Evolutionary conservation across 2,329 filamentous ascomycete genomes (phyloP), one percentile per base, ranked within the genome.

Genomic region (Monilinia vaccinii-corymbosi): DNA sequence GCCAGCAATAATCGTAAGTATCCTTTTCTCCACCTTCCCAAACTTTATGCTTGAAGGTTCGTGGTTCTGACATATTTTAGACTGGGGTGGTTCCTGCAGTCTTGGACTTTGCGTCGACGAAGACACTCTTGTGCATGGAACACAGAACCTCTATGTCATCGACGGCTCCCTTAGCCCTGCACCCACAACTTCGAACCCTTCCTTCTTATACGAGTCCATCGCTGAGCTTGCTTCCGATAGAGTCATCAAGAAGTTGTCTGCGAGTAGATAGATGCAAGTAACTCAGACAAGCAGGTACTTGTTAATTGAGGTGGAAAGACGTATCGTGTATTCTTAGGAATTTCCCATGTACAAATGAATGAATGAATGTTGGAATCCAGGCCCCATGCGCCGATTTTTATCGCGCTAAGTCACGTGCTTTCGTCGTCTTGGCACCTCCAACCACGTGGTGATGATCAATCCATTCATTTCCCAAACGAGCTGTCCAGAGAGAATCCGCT

Each of bases 61-160:
- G 7, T 44, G 7, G 51, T 40, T 28, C 51, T 40, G 25, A 53
- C 36, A 32, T 40, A 7, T n/a, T 32, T 16, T 28, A 53, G 51
- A 53, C 51, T 53, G 51, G 51, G 51, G 51, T 40, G 51, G 51
- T 44, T 53, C 51, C 11, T 53, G 51, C 38, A 53, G 23, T 31
- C 36, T 53, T n/a, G 51, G 51, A 7, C 36, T 31, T 31, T 53
- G 51, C 21, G 28, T 31, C 3, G 25, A 53, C 14, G 25, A 9
- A 6, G 13, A 53, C 21, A 23, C 51, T 31, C 36, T 40, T 18
- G 51, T 53, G 10, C 9, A 31, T 9, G 51, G 51, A 4, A 53
- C 51, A 8, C 5, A 40, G 2, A 53, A 53, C 16, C 34, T 53
- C 5, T 53, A 13, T n/a, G 51, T 53, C 18, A 44, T 53, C 9